A percentile compares a stretch with the other conserved stretches of the same genome.
Conservation (phyloP, 306 rosid genomes). For the Cyamopsis tetragonoloba region DNA sequence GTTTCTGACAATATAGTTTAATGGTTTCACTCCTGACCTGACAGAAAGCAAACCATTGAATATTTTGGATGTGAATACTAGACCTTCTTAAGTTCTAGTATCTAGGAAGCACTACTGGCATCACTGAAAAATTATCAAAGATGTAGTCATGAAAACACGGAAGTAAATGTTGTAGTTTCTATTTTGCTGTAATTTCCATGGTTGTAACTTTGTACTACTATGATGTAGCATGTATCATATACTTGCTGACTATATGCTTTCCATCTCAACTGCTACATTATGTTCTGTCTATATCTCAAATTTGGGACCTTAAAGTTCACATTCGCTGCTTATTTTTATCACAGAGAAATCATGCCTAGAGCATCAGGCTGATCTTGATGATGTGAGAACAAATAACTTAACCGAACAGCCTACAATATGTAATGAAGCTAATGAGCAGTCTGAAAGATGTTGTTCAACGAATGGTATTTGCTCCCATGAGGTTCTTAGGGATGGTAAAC, state of each 20-base stretch:
- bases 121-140: background rate
- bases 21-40: background rate
- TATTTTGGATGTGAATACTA: background rate
- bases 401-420: slow-evolving; percentile 27
- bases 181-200: background rate
- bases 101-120: background rate
- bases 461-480: slow-evolving; percentile 92
- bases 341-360: slow-evolving; percentile 49
- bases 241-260: slow-evolving; percentile 3
- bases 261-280: background rate
- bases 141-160: background rate
- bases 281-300: background rate
- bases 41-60: background rate
- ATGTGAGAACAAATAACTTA: slow-evolving; percentile 30
- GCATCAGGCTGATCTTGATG: slow-evolving; percentile 29
- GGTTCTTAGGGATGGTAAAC: slow-evolving; percentile 67
- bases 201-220: background rate
- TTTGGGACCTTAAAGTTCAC: background rate
- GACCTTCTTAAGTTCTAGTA: background rate
- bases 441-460: slow-evolving; percentile 57
- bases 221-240: background rate
- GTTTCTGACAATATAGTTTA: background rate
- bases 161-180: background rate
- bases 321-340: slow-evolving; percentile 22
- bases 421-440: slow-evolving; percentile 28